These are phyloP conservation scores for Citrus unshiu DNA, from an alignment of 345 rosid species.

Conservation along the genomic window DNA sequence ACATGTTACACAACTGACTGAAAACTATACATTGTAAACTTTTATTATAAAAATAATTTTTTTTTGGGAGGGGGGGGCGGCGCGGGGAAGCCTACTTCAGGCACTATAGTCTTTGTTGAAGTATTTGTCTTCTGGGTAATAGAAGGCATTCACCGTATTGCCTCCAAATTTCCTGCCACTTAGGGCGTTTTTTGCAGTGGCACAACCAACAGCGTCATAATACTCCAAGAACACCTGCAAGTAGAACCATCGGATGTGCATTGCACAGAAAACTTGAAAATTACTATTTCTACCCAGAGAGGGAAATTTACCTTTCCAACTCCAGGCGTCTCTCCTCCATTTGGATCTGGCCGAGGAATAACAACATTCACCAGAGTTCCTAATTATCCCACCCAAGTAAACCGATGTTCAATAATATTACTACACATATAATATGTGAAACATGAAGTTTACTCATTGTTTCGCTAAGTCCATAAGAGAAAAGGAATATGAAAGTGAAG, in stretches of 20 bases:
- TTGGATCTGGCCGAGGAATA: slow-evolving; percentile 24
- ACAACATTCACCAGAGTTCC: slow-evolving; percentile 25
- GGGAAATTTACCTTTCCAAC: slow-evolving; percentile 21
- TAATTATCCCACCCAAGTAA: slow-evolving; percentile 2
- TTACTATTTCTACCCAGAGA: neutral
- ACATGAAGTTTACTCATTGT: neutral
- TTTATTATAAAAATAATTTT: neutral
- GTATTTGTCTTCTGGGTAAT: slow-evolving; percentile 26
- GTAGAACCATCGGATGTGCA: neutral
- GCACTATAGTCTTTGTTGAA: slow-evolving; percentile 13
- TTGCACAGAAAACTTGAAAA: neutral
- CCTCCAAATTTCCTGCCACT: slow-evolving; percentile 26
- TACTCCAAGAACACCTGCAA: slow-evolving; percentile 30
- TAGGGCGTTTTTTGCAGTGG: slow-evolving; percentile 18
- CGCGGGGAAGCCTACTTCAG: neutral
- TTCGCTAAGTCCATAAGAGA: neutral
- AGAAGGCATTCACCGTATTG: slow-evolving; percentile 15
- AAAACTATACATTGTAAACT: slow-evolving; percentile 1
- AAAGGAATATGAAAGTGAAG: neutral
- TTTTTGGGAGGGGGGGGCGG: no score
- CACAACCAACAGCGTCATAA: slow-evolving; percentile 8
- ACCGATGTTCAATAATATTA: no score
- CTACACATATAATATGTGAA: neutral
- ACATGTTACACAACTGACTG: neutral
- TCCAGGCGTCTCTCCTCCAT: slow-evolving; percentile 10